Conservation (phyloP, 768 basidiomycete genomes). For the Hortiboletus campestris region DNA sequence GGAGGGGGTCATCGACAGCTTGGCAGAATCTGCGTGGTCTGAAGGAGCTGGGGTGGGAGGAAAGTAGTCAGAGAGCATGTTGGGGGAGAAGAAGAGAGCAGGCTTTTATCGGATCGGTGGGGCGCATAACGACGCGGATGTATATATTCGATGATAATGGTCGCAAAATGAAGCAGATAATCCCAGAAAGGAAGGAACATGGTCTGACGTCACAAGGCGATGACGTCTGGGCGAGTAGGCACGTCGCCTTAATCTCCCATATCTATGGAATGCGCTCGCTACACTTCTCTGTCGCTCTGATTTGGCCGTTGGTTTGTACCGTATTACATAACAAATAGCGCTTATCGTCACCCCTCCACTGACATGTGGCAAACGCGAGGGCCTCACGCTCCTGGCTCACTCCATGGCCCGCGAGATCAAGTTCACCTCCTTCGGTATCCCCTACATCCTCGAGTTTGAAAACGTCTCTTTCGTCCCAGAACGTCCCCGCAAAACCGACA, state of each 20-base stretch:
- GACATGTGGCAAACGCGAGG: slow-evolving; percentile 7
- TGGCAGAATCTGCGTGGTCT: slow-evolving; percentile 10
- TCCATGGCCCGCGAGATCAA: slow-evolving; percentile 25
- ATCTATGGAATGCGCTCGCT: no score
- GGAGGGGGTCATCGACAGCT: slow-evolving; percentile 5
- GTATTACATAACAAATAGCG: slow-evolving; percentile 4
- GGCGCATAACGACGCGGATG: neutral
- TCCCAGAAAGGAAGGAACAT: slow-evolving; percentile 30
- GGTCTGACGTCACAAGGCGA: slow-evolving; percentile 26
- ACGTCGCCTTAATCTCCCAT: neutral
- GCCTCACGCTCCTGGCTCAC: neutral
- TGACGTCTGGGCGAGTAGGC: neutral
- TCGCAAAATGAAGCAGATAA: slow-evolving; percentile 5
- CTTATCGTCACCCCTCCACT: neutral
- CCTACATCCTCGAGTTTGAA: slow-evolving; percentile 30
- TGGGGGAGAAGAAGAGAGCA: neutral
- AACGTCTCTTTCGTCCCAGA: slow-evolving; percentile 23
- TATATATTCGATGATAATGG: slow-evolving; percentile 25
- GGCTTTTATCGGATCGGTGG: slow-evolving; percentile 10
- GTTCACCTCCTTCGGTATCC: slow-evolving; percentile 30
- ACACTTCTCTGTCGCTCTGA: neutral
- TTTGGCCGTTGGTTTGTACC: neutral
- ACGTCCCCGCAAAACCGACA: neutral
- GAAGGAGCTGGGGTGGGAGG: slow-evolving; percentile 32
- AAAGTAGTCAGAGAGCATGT: slow-evolving; percentile 21